Percentiles rank a stretch among this genome's conserved stretches.
Evolutionary conservation across 805 yeast genomes (phyloP).

Genomic region (Wickerhamiella cacticola): DNA sequence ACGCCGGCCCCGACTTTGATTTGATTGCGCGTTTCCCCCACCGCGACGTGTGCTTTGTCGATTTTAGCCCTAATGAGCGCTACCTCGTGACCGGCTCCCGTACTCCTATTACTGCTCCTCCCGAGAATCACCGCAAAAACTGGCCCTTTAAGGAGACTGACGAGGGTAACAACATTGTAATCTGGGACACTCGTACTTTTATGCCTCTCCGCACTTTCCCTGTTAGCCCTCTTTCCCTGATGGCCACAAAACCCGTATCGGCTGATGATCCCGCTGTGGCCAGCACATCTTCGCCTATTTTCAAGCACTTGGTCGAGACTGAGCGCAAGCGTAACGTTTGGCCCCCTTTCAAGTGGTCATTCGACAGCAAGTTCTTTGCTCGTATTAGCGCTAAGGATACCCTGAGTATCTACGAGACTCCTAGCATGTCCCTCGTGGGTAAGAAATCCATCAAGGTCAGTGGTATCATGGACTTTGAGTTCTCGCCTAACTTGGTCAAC

Average conservation of each 20-base stretch:
- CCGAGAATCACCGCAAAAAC: slow-evolving; percentile 42
- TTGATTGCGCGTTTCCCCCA: slow-evolving; percentile 71
- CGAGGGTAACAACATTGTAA: slow-evolving; percentile 84
- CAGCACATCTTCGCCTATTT: slow-evolving; percentile 9
- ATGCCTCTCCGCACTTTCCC: slow-evolving; percentile 84
- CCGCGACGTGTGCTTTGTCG: slow-evolving; percentile 77
- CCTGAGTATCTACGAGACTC: slow-evolving; percentile 76
- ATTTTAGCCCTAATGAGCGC: slow-evolving; percentile 86
- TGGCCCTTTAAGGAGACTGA: slow-evolving; percentile 79
- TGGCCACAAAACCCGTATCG: slow-evolving; percentile 31
- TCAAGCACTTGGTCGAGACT: slow-evolving; percentile 9
- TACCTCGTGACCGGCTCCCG: slow-evolving; percentile 84
- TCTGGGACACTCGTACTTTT: slow-evolving; percentile 84
- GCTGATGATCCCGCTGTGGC: slow-evolving; percentile 15
- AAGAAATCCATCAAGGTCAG: slow-evolving; percentile 74
- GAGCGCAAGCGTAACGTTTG: slow-evolving; percentile 64
- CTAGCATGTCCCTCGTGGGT: slow-evolving; percentile 68
- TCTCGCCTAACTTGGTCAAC: slow-evolving; percentile 80
- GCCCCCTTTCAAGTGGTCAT: slow-evolving; percentile 96
- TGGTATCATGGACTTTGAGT: slow-evolving; percentile 81
- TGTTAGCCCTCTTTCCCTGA: slow-evolving; percentile 39
- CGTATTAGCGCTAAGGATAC: slow-evolving; percentile 84
- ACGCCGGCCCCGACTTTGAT: slow-evolving; percentile 83
- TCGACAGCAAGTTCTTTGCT: slow-evolving; percentile 85
- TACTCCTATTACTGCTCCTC: slow-evolving; percentile 62